Evolutionary conservation across 441 rosid genomes (phyloP).

Genomic region (Dalechampia spathulata): DNA sequence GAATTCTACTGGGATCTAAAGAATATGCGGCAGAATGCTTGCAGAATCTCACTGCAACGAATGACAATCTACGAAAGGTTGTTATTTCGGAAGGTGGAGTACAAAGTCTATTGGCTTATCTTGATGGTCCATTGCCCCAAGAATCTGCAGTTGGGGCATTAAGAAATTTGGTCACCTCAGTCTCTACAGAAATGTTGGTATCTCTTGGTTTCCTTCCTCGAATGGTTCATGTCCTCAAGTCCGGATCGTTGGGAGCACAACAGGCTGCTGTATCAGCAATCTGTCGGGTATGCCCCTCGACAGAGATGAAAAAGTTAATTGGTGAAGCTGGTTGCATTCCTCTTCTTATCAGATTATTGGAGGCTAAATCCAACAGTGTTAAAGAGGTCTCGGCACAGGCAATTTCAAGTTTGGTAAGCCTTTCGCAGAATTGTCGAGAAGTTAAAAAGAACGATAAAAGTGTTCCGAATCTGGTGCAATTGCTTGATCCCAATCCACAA

Average conservation of each 20-base stretch:
- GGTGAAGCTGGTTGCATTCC: slow-evolving; percentile 83
- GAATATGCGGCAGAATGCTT: slow-evolving; percentile 92
- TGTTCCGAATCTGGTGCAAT: slow-evolving; percentile 66
- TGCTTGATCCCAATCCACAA: slow-evolving; percentile 78
- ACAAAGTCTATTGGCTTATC: slow-evolving; percentile 51
- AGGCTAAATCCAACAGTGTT: slow-evolving; percentile 48
- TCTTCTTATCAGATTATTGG: slow-evolving; percentile 53
- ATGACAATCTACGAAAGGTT: slow-evolving; percentile 51
- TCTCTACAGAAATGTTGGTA: slow-evolving; percentile 43
- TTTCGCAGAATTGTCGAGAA: slow-evolving; percentile 61
- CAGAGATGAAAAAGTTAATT: slow-evolving; percentile 54
- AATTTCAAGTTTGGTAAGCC: slow-evolving; percentile 50
- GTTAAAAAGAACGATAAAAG: slow-evolving; percentile 62
- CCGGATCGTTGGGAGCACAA: slow-evolving; percentile 75
- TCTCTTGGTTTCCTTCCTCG: slow-evolving; percentile 51
- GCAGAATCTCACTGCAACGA: slow-evolving; percentile 82
- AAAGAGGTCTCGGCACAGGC: slow-evolving; percentile 81
- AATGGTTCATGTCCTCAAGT: slow-evolving; percentile 66
- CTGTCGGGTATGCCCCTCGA: slow-evolving; percentile 46
- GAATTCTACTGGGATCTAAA: slow-evolving; percentile 68
- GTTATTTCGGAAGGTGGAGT: slow-evolving; percentile 71
- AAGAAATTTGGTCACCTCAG: slow-evolving; percentile 58
- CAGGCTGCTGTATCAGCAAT: slow-evolving; percentile 80
- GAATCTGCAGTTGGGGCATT: slow-evolving; percentile 81
- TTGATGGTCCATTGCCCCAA: slow-evolving; percentile 84